Evolutionary conservation across 345 rosid species (phyloP).

Genomic region (Rhodamnia rubescens): DNA sequence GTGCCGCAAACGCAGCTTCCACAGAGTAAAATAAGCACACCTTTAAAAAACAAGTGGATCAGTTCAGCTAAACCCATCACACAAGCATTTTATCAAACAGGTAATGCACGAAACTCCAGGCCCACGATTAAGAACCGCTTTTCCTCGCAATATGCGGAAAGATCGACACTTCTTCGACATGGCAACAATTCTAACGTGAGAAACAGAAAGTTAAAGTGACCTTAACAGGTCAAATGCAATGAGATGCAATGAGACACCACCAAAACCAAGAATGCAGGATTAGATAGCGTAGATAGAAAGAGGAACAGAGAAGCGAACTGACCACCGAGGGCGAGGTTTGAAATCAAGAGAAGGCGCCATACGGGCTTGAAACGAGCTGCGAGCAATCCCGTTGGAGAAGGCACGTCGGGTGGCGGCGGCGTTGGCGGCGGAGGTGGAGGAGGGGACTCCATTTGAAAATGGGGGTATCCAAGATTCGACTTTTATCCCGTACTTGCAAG

Average conservation of each 20-base stretch:
- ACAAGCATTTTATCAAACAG: not conserved
- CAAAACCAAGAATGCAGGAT: not conserved
- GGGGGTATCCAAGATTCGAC: not conserved
- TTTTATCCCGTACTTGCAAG: not conserved
- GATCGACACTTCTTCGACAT: not conserved
- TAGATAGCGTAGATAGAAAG: not conserved
- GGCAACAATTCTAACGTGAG: not conserved
- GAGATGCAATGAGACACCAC: not conserved
- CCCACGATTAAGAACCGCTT: not conserved
- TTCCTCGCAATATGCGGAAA: not conserved
- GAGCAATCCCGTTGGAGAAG: conserved; percentile 14
- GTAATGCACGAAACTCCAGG: not conserved
- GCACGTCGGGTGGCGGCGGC: not conserved
- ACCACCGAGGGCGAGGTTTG: conserved; percentile 76
- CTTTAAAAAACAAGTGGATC: not conserved
- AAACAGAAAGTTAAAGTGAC: not conserved
- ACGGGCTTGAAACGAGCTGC: conserved; percentile 26
- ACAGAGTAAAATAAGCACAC: not conserved
- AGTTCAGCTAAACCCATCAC: not conserved
- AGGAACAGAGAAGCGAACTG: not conserved
- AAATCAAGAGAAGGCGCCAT: conserved; percentile 59
- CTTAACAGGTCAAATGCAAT: not conserved
- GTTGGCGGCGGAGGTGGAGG: not conserved
- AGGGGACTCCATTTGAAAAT: not conserved
- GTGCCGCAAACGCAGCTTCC: not conserved